Conservation (phyloP, 495 filamentous ascomycete species). For the Penicillium bovifimosum region DNA sequence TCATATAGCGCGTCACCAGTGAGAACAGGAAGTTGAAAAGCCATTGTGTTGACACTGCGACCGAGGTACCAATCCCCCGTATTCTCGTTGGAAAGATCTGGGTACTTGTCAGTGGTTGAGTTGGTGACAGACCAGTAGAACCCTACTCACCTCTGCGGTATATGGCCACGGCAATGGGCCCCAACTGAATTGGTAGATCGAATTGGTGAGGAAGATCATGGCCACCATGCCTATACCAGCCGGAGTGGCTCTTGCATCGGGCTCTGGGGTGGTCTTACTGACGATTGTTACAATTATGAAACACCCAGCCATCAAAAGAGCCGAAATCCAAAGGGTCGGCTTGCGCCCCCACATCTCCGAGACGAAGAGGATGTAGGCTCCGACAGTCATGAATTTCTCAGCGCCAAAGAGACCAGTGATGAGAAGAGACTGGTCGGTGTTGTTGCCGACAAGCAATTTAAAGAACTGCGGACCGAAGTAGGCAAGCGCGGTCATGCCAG, state of each 20-base stretch:
- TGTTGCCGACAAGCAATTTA: constrained; percentile 37
- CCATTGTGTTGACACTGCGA: constrained; percentile 44
- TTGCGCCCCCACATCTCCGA: constrained; percentile 53
- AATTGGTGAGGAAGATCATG: constrained; percentile 45
- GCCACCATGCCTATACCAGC: constrained; percentile 43
- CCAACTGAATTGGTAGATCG: constrained; percentile 46
- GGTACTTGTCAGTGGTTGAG: background rate
- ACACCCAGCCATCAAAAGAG: constrained; percentile 41
- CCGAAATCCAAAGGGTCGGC: constrained; percentile 46
- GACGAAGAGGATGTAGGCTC: constrained; percentile 44
- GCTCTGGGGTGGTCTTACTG: constrained; percentile 31
- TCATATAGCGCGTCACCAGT: constrained; percentile 45
- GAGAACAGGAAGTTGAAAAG: constrained; percentile 49
- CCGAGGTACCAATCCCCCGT: constrained; percentile 40
- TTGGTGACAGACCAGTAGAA: background rate
- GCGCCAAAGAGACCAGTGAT: constrained; percentile 48
- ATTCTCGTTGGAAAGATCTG: constrained; percentile 46
- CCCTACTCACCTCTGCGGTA: constrained; percentile 30
- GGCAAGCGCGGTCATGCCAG: constrained; percentile 39
- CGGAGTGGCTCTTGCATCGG: constrained; percentile 25
- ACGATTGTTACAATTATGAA: constrained; percentile 47
- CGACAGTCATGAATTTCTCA: constrained; percentile 43
- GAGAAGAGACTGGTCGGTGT: constrained; percentile 35
- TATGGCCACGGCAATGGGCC: constrained; percentile 49
- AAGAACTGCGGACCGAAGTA: constrained; percentile 49